Conservation (phyloP, 495 filamentous ascomycete genomes). For the Penicillium bialowiezense region DNA sequence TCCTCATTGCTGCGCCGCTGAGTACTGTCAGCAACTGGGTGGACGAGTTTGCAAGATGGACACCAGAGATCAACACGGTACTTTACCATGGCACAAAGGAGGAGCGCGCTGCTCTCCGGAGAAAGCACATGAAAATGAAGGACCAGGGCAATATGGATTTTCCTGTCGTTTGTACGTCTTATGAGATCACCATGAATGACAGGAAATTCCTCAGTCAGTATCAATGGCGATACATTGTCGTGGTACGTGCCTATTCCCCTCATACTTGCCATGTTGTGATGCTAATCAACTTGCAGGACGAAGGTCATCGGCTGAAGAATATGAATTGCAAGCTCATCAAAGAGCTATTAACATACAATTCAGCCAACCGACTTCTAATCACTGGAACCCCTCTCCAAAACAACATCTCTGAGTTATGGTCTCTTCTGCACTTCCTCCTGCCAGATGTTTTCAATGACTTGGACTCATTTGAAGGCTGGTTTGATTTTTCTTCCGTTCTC, state of each 20-base stretch:
- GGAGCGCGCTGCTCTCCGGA: conserved; percentile 69
- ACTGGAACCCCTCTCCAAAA: conserved; percentile 96
- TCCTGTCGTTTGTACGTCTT: conserved; percentile 88
- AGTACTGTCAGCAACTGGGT: conserved; percentile 96
- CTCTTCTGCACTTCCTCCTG: conserved; percentile 87
- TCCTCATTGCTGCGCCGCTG: conserved; percentile 83
- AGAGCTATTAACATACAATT: conserved; percentile 81
- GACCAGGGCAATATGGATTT: conserved; percentile 66
- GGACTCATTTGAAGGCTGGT: conserved; percentile 89
- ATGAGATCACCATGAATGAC: conserved; percentile 94
- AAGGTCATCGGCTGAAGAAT: conserved; percentile 97
- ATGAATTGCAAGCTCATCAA: conserved; percentile 89
- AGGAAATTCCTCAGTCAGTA: conserved; percentile 73
- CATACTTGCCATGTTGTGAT: not conserved
- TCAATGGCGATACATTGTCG: conserved; percentile 95
- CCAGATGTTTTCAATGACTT: conserved; percentile 89
- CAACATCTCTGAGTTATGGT: conserved; percentile 94
- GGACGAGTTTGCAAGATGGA: conserved; percentile 90
- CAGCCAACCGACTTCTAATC: conserved; percentile 85
- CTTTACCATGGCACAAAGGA: conserved; percentile 84
- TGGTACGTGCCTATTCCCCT: conserved; percentile 51
- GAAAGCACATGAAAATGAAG: conserved; percentile 55
- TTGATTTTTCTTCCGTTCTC: conserved; percentile 87
- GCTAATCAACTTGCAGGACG: conserved; percentile 56
- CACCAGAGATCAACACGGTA: conserved; percentile 78